phyloP scores from a whole-genome alignment of 768 basidiomycete genomes.

The Gymnopilus dilepis region DNA sequence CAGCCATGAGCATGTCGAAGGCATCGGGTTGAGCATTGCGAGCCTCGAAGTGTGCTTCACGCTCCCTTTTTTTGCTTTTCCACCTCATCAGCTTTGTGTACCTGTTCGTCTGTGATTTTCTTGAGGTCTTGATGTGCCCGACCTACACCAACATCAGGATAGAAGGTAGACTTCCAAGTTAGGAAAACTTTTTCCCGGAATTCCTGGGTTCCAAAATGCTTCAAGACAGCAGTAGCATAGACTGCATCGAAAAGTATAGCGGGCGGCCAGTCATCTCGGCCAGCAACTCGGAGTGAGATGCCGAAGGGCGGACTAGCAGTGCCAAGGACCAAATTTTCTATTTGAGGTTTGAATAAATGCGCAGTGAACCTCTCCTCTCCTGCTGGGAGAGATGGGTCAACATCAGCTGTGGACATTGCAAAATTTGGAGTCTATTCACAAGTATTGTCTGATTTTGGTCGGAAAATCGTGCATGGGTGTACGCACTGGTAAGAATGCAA shows the following conservation, averaged over 20 bases:
- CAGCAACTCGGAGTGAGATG: slow-evolving; percentile 17
- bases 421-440: slow-evolving; percentile 24
- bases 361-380: slow-evolving; percentile 19
- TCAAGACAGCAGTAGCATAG: slow-evolving; percentile 21
- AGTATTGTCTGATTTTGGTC: not conserved
- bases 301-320: not conserved
- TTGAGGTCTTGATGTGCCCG: not conserved
- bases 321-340: not conserved
- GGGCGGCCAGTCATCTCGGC: slow-evolving; percentile 20
- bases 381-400: slow-evolving; percentile 16
- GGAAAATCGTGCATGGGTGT: not conserved
- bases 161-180: not conserved
- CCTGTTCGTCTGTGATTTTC: not conserved
- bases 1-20: slow-evolving; percentile 16
- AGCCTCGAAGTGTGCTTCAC: not conserved
- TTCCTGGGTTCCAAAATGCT: slow-evolving; percentile 19
- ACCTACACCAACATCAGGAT: not conserved
- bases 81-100: not conserved
- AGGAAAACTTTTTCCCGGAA: slow-evolving; percentile 8
- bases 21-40: slow-evolving; percentile 2
- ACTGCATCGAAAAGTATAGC: slow-evolving; percentile 25
- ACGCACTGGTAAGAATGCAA: slow-evolving; percentile 25
- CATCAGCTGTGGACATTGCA: slow-evolving; percentile 21
- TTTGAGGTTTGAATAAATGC: slow-evolving; percentile 17
- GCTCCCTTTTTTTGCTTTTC: not conserved